These are phyloP conservation scores for Westerdykella sp. DNA, from an alignment of 2,329 filamentous ascomycete genomes.

Conservation along the genomic window DNA sequence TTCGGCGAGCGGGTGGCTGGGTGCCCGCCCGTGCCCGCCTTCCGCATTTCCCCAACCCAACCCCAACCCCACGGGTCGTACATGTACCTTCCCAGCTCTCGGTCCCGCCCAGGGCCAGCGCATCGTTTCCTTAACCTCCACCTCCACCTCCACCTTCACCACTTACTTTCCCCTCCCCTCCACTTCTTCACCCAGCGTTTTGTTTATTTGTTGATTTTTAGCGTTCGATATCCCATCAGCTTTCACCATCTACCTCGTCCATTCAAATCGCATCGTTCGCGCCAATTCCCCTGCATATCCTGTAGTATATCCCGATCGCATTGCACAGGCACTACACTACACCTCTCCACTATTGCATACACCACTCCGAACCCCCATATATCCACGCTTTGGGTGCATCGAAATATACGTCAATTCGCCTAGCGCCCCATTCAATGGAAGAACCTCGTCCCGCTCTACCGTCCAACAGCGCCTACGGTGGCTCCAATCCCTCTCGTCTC, in stretches of 20 bases:
- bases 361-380: too few species aligned
- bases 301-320: not conserved
- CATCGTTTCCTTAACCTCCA: not conserved
- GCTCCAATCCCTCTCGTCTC: constrained; percentile 17
- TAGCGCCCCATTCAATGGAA: not conserved
- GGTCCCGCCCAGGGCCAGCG: not conserved
- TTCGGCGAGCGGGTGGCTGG: not conserved
- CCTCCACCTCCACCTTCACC: not conserved
- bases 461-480: constrained; percentile 20
- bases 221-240: not conserved
- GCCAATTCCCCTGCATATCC: constrained; percentile 1
- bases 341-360: not conserved
- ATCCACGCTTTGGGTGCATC: too few species aligned
- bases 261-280: not conserved
- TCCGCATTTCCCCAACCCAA: not conserved
- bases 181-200: not conserved
- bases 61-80: not conserved
- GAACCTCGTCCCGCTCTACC: not conserved
- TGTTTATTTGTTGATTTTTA: not conserved
- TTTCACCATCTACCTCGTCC: not conserved
- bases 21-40: not conserved
- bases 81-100: not conserved
- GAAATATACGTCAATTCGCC: not conserved
- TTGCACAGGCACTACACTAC: too few species aligned
- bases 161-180: not conserved